Evolutionary conservation across 768 basidiomycete species (phyloP), one percentile per base, ranked within the genome.

Genomic region (Cyclocybe cylindracea): DNA sequence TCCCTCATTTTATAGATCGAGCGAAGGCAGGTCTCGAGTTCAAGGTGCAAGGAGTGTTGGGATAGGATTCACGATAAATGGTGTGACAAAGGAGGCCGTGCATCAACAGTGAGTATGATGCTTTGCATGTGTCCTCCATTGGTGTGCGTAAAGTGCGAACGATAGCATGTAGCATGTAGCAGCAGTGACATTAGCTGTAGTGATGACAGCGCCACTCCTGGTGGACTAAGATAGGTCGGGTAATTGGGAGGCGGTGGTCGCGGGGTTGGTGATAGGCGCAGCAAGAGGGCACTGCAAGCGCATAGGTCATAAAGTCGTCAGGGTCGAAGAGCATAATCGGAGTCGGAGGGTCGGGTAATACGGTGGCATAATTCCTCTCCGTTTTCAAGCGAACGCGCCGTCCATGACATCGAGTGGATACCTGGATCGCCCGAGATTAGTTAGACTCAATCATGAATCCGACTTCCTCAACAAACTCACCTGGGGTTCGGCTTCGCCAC

Each of bases 401-500:
- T 67, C 62, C 46, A 60, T 61, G 29, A 61, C 55, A 50, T 66
- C 63, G 46, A 65, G 63, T 10, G 51, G 53, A 14, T 58, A 53
- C 45, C 61, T 69, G 44, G 34, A 31, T 7, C 4, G 29, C 16
- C 7, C 19, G 36, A 44, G 13, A 53, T 10, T 42, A 4, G 46
- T 11, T 5, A 47, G 39, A 19, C 24, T 10, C 10, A 10, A 16
- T 18, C 4, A 46, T 14, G 16, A 33, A 37, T 39, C 29, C 10
- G 13, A 43, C 38, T 18, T 38, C 10, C 7, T 9, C 10, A 31
- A 48, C 29, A 49, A 29, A 39, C 65, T 14, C 53, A 75, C 74
- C 62, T 61, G n/a, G 61, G 46, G 13, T 50, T 61, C 11, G 69
- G 70, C 35, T 60, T 62, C 50, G 55, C 44, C 14, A 73, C 61